A percentile compares a stretch with the other conserved stretches of the same genome.
phyloP scores from a whole-genome alignment of 169 alveolate species.

The Plasmodium inui region DNA sequence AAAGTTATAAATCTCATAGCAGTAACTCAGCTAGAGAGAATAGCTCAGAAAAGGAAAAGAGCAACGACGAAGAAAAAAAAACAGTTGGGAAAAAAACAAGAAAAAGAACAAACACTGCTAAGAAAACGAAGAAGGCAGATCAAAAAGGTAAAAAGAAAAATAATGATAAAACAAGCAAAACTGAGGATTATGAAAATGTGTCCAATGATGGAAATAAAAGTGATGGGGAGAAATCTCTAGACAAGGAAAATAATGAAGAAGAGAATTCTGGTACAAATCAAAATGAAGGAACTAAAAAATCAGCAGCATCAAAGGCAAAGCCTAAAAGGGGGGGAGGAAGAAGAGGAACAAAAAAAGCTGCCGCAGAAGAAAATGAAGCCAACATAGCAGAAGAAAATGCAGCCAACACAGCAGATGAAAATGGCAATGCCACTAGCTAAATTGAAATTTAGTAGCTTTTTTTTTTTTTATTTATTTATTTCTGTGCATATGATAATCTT shows the following conservation, averaged over 20 bases:
- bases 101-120: conserved; percentile 5
- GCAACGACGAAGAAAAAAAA: conserved; percentile 25
- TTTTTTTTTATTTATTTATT: not conserved
- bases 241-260: conserved; percentile 40
- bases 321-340: conserved; percentile 66
- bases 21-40: conserved; percentile 26
- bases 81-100: conserved; percentile 1
- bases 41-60: conserved; percentile 19
- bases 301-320: conserved; percentile 34
- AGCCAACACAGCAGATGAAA: conserved; percentile 11
- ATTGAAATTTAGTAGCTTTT: conserved; percentile 10
- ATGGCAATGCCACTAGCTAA: conserved; percentile 43
- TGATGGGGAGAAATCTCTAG: conserved; percentile 36
- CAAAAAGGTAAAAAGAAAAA: conserved; percentile 24
- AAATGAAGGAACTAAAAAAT: conserved; percentile 36
- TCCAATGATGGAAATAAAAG: conserved; percentile 64
- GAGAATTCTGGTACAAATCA: conserved; percentile 10
- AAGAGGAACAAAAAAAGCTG: conserved; percentile 6
- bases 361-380: conserved; percentile 5
- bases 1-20: conserved; percentile 21
- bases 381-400: conserved; percentile 4
- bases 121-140: conserved; percentile 16
- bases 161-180: conserved; percentile 27
- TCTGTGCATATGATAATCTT: conserved; percentile 17
- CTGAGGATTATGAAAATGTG: conserved; percentile 46